Conservation (phyloP, 2,329 filamentous ascomycete species). For the Lachnellula subtilissima region DNA sequence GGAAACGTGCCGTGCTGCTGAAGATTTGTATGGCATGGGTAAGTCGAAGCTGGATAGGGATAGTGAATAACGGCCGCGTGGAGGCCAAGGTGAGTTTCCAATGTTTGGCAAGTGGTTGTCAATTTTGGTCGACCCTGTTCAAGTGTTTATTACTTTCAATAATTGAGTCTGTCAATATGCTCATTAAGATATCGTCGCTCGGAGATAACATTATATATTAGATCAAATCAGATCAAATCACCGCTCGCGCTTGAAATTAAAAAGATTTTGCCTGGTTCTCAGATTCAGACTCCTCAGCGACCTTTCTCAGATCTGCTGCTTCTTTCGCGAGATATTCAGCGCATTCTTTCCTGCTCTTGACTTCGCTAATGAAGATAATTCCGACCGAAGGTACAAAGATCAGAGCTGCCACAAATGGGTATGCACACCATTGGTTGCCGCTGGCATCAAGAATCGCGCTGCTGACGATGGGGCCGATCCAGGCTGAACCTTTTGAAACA, state of each 20-base stretch:
- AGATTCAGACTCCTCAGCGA: not conserved
- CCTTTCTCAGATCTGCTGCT: slow-evolving; percentile 22
- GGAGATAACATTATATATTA: not conserved
- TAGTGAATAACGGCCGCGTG: too few relatives aligned
- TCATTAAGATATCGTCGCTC: not conserved
- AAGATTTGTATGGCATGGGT: too few relatives aligned
- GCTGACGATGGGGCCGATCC: slow-evolving; percentile 30
- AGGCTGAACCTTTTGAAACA: slow-evolving; percentile 29
- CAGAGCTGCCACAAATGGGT: slow-evolving; percentile 27
- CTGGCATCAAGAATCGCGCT: slow-evolving; percentile 29
- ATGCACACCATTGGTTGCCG: slow-evolving; percentile 28
- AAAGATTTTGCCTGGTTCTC: not conserved
- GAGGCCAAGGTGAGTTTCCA: too few relatives aligned
- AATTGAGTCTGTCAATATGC: too few relatives aligned
- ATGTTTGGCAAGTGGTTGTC: too few relatives aligned
- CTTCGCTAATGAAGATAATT: slow-evolving; percentile 30
- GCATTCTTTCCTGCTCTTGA: slow-evolving; percentile 28
- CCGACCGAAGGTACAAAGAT: slow-evolving; percentile 27
- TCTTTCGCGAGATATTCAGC: slow-evolving; percentile 27
- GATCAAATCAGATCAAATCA: not conserved
- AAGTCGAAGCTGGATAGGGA: too few relatives aligned
- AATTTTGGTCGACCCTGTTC: too few relatives aligned
- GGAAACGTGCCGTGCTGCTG: not conserved
- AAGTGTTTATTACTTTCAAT: too few relatives aligned
- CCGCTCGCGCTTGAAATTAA: not conserved